Evolutionary conservation across 768 basidiomycete genomes (phyloP), one percentile per base, ranked within the genome.

Genomic region (Amanita pseudoporphyria): DNA sequence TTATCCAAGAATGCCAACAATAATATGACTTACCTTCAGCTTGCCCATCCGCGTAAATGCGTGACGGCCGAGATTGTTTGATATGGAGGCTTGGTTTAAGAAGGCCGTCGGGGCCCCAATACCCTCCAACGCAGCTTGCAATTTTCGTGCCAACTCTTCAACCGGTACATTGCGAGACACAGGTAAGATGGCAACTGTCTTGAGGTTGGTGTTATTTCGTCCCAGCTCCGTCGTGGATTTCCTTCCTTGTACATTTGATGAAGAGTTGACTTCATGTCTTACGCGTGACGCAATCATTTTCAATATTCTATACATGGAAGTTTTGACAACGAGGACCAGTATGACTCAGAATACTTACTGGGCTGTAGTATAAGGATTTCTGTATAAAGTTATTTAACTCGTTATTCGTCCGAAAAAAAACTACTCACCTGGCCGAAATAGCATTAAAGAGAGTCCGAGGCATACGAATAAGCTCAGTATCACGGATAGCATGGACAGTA

Each of bases 391-490:
- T 24, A 30, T 3, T 28, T 16, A 44, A 18, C 39, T 21, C 30
- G 26, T 24, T 19, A 50, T 55, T 32, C 13, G 22, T 33, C 16
- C 10, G 13, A 5, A 9, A 12, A 32, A 16, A 18, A 24, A 1
- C 3, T 35, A 58, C 76, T 54, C 52, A 85, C 86, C 87, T 71
- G 9, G 87, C 84, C 38, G 89, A 91, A 52, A 98, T 95, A 1
- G 96, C 96, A 63, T 98, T 98, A 72, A 98, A 99, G 9, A 99
- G 73, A 0, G 96, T 96, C 59, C 88, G 83, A 1, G 96, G 96
- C 87, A 99, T 96, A 24, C 95, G 73, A 24, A 95, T 95, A 10
- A 99, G 74, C 63, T 99, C 96, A 0, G 93, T 92, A 62, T 99
- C 96, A 58, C 96, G 90, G 55, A 99, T 98, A 6, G 96, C 96